Conservation (phyloP, 345 rosid genomes). For the Eucalyptus regnans region DNA sequence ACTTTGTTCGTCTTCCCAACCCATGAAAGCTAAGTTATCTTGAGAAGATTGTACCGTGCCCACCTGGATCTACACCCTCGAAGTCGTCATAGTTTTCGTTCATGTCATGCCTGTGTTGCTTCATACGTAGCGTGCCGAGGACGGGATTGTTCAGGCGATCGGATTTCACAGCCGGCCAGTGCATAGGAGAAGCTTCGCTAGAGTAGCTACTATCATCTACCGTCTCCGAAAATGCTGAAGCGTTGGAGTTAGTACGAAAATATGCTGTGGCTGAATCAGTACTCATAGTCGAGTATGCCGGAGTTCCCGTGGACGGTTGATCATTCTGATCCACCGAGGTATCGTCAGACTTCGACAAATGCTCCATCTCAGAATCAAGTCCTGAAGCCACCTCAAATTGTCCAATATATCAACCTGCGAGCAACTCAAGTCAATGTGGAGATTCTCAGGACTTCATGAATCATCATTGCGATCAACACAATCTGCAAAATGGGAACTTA, state of each 20-base stretch:
- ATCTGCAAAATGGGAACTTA: neutral
- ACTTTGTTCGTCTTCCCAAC: neutral
- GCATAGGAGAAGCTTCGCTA: slow-evolving; percentile 48
- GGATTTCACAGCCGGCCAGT: slow-evolving; percentile 30
- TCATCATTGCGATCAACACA: neutral
- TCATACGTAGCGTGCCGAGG: slow-evolving; percentile 11
- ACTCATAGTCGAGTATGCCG: slow-evolving; percentile 36
- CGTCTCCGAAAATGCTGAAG: slow-evolving; percentile 51
- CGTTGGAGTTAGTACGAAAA: slow-evolving; percentile 44
- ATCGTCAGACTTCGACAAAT: slow-evolving; percentile 21
- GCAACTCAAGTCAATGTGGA: neutral
- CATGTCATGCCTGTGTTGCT: slow-evolving; percentile 5
- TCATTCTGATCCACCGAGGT: slow-evolving; percentile 42
- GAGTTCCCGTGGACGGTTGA: slow-evolving; percentile 36
- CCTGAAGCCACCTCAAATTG: neutral
- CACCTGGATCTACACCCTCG: slow-evolving; percentile 44
- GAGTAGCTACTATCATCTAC: slow-evolving; percentile 39
- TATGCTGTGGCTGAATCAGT: slow-evolving; percentile 33
- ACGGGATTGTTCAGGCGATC: slow-evolving; percentile 1
- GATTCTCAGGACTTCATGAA: neutral
- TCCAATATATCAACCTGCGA: neutral
- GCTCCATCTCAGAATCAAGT: neutral
- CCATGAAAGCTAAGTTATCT: neutral
- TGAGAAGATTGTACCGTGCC: neutral
- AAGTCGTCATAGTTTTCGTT: slow-evolving; percentile 29